Conservation (phyloP, 139 green algal species). For the Coccomyxa sp. region DNA sequence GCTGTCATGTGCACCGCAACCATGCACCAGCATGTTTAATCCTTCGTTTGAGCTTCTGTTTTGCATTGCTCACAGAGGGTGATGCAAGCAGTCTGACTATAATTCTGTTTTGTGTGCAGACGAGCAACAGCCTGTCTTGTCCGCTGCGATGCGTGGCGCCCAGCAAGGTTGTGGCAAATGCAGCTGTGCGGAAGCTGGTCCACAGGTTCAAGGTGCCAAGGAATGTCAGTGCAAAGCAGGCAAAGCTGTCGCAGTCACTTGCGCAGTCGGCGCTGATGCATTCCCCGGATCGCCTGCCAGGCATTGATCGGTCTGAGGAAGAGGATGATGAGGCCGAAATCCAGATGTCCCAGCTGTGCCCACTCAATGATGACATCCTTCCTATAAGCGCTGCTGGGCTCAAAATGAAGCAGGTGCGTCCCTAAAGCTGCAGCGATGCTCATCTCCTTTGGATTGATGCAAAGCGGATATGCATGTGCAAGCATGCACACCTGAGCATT, state of each 20-base stretch:
- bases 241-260: too few species aligned
- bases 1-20: neutral
- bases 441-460: neutral
- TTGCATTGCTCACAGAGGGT: too few species aligned
- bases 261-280: too few species aligned
- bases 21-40: too few species aligned
- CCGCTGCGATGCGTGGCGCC: slow-evolving; percentile 39
- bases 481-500: too few species aligned
- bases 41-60: too few species aligned
- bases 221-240: too few species aligned
- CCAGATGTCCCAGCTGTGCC: slow-evolving; percentile 53
- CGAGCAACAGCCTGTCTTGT: slow-evolving; percentile 24
- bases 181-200: slow-evolving; percentile 45
- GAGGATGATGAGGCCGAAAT: slow-evolving; percentile 5
- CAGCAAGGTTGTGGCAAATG: slow-evolving; percentile 54
- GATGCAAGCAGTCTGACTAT: too few species aligned
- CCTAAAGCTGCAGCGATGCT: neutral
- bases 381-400: slow-evolving; percentile 50
- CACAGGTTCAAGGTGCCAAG: slow-evolving; percentile 14
- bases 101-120: neutral
- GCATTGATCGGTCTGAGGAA: neutral
- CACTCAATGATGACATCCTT: slow-evolving; percentile 50
- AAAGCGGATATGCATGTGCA: too few species aligned
- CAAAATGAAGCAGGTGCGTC: slow-evolving; percentile 47
- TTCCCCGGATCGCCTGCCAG: too few species aligned